Conservation (phyloP, 176 grass and related monocot species). For the Bromus sterilis region DNA sequence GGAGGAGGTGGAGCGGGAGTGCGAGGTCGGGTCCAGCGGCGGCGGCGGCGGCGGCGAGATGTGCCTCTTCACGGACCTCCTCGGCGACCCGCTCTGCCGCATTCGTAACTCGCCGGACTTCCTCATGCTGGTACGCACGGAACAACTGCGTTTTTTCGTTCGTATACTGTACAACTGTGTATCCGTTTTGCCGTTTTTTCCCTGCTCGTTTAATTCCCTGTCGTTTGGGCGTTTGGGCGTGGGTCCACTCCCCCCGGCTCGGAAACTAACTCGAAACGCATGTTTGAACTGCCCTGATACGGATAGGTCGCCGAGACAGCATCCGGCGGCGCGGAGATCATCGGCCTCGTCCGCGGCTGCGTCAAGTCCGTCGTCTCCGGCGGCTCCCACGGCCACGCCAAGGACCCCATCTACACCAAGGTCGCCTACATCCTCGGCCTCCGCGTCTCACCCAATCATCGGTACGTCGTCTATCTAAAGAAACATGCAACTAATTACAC, state of each 20-base stretch:
- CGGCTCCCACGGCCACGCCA: not conserved
- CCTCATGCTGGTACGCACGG: slow-evolving; percentile 77
- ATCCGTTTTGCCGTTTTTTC: not conserved
- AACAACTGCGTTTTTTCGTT: not conserved
- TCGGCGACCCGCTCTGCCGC: slow-evolving; percentile 90
- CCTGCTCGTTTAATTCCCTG: not conserved
- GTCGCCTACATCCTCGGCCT: slow-evolving; percentile 88
- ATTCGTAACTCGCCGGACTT: slow-evolving; percentile 80
- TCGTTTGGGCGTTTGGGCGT: not conserved
- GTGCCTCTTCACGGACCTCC: slow-evolving; percentile 89
- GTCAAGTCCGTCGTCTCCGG: slow-evolving; percentile 72
- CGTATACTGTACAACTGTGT: not conserved
- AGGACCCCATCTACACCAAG: slow-evolving; percentile 47
- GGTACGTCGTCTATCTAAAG: slow-evolving; percentile 22
- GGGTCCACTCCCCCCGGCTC: slow-evolving; percentile 16
- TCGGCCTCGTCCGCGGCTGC: slow-evolving; percentile 79
- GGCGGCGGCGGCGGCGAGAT: slow-evolving; percentile 38
- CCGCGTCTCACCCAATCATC: slow-evolving; percentile 62
- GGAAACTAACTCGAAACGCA: slow-evolving; percentile 26
- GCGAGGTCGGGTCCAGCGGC: slow-evolving; percentile 69
- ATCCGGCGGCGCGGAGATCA: slow-evolving; percentile 37
- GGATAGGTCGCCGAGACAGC: slow-evolving; percentile 53
- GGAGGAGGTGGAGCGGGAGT: slow-evolving; percentile 65
- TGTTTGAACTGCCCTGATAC: slow-evolving; percentile 16
- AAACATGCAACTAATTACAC: not conserved